A percentile compares a stretch with the other conserved stretches of the same genome.
These are phyloP conservation scores for Euptelea pleiosperma DNA, from an alignment of 164 flowering plant genomes.

Conservation along the genomic window DNA sequence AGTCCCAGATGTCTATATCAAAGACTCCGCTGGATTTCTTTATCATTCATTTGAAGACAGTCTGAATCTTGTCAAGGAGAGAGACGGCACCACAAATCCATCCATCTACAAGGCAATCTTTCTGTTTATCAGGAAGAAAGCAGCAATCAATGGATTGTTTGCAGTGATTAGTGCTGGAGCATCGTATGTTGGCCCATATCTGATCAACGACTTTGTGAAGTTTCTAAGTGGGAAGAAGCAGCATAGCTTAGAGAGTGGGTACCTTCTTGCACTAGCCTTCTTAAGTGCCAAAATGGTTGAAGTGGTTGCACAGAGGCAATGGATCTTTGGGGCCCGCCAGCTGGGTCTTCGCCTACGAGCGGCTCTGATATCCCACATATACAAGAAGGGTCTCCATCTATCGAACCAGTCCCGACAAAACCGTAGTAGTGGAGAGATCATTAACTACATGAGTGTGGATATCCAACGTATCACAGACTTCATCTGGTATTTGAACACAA, in stretches of 20 bases:
- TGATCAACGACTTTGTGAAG: constrained; percentile 68
- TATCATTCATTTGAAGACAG: constrained; percentile 45
- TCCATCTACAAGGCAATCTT: constrained; percentile 69
- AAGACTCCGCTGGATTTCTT: constrained; percentile 63
- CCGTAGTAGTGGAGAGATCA: constrained; percentile 83
- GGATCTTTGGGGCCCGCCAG: constrained; percentile 94
- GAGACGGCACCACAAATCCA: constrained; percentile 38
- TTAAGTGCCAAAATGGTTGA: constrained; percentile 76
- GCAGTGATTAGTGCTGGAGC: constrained; percentile 65
- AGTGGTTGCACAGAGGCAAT: constrained; percentile 82
- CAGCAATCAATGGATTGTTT: constrained; percentile 73
- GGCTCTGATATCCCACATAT: constrained; percentile 68
- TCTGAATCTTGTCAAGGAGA: constrained; percentile 42
- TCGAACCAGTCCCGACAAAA: constrained; percentile 82
- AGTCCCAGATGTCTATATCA: constrained; percentile 63
- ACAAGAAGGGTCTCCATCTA: constrained; percentile 69
- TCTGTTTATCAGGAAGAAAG: constrained; percentile 63
- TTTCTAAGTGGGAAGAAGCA: constrained; percentile 43
- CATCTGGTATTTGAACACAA: constrained; percentile 67
- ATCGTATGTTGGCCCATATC: constrained; percentile 87
- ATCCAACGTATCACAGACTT: constrained; percentile 81
- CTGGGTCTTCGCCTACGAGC: constrained; percentile 83
- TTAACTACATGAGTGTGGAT: constrained; percentile 90
- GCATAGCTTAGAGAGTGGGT: constrained; percentile 47
- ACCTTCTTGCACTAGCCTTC: constrained; percentile 70